Conservation (phyloP, 495 filamentous ascomycete species). For the Penicillium macrosclerotiorum region DNA sequence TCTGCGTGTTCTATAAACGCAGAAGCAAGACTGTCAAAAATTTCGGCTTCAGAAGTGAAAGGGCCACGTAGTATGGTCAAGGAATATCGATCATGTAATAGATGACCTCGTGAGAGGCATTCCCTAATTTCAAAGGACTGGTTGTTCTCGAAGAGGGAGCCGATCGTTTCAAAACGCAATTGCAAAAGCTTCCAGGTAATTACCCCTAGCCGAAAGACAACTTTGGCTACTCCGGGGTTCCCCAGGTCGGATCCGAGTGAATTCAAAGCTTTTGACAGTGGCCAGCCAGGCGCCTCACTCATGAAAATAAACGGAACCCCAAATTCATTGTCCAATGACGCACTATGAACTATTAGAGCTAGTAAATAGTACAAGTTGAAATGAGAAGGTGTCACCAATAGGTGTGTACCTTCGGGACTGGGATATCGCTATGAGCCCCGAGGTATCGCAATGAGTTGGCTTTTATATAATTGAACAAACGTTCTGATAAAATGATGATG, state of each 20-base stretch:
- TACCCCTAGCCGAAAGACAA: slow-evolving; percentile 18
- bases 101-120: slow-evolving; percentile 26
- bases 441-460: slow-evolving; percentile 24
- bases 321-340: slow-evolving; percentile 21
- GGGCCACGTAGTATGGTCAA: slow-evolving; percentile 19
- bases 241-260: slow-evolving; percentile 10
- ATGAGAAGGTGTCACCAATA: slow-evolving; percentile 17
- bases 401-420: slow-evolving; percentile 24
- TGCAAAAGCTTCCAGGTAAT: slow-evolving; percentile 26
- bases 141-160: slow-evolving; percentile 23
- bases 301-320: slow-evolving; percentile 27
- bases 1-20: slow-evolving; percentile 18
- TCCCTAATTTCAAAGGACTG: slow-evolving; percentile 16
- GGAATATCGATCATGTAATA: slow-evolving; percentile 18
- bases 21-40: slow-evolving; percentile 21
- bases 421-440: slow-evolving; percentile 24
- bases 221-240: slow-evolving; percentile 12
- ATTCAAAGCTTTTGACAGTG: slow-evolving; percentile 42
- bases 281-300: slow-evolving; percentile 24
- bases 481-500: too few relatives aligned
- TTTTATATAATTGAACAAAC: too few relatives aligned
- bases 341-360: slow-evolving; percentile 12
- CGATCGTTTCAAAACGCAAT: slow-evolving; percentile 24
- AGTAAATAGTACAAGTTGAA: neutral
- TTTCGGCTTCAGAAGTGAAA: slow-evolving; percentile 15